Base-by-base conservation (phyloP, 2,329 filamentous ascomycete genomes). In the Monosporascus ibericus region DNA sequence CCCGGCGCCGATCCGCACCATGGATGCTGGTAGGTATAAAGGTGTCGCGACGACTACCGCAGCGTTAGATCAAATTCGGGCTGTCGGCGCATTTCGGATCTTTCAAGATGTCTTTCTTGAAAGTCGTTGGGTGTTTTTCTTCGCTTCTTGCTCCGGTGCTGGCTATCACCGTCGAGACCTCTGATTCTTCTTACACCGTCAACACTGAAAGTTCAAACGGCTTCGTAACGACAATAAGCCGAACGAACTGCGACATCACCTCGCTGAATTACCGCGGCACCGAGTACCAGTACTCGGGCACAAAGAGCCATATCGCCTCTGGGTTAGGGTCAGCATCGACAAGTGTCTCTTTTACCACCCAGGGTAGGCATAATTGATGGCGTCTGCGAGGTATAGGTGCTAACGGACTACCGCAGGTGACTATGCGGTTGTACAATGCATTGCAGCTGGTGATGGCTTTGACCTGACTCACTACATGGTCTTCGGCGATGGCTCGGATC, bases 371-470 rank as follows among this genome's bases (percentile, higher is more conserved):
- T 11, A 30, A 11, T 30, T 30, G 27, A 30, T 11, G 27, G 9
- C 3, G 54, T 14, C 53, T 68, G 24, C 66, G 65, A 34, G 72
- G 75, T 57, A 59, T 76, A 37, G 70, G 73, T 36, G 75, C 73
- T 64, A 76, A 81, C 49, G 71, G 69, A 30, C 47, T 42, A 48
- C 53, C 52, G 71, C 72, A 53, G 70, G 79, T 15, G 69, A 75
- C 44, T 77, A 78, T 58, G 73, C 78, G 42, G 79, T 79, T 57
- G 72, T 81, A 34, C 77, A 75, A n/a, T 80, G 78, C 57, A 72
- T 70, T 3, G 77, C 78, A 1, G 67, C 67, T 17, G 78, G 72
- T n/a, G 64, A 70, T 27, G 61, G 64, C 15, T 64, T 72, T 37
- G 64, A 66, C 42, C 66, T 81, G 52, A 81, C 74, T 0, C 79